A percentile compares a stretch with the other conserved stretches of the same genome.
Conservation (phyloP, 1,284 basidiomycete species). For the Wallemia hederae region DNA sequence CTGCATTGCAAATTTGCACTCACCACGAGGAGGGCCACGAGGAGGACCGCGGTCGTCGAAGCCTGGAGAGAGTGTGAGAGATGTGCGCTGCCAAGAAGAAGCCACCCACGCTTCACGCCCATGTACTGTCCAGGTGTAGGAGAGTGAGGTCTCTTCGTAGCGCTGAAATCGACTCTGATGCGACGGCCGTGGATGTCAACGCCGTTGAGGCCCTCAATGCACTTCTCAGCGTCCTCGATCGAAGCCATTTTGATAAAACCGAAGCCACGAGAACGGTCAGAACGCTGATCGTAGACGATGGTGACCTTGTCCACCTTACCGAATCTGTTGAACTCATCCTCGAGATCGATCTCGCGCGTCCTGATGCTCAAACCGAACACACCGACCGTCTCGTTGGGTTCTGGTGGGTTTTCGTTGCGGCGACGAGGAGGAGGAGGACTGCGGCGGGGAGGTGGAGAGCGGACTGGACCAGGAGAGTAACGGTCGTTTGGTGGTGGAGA, state of each 20-base stretch:
- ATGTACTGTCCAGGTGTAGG: slow-evolving; percentile 96
- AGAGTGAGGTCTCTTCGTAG: slow-evolving; percentile 70
- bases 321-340: slow-evolving; percentile 68
- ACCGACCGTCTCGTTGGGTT: slow-evolving; percentile 66
- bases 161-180: slow-evolving; percentile 88
- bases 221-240: slow-evolving; percentile 55
- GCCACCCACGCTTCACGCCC: slow-evolving; percentile 21
- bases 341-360: slow-evolving; percentile 71
- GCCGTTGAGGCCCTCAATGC: slow-evolving; percentile 75
- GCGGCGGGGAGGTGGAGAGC: slow-evolving; percentile 2
- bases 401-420: slow-evolving; percentile 21
- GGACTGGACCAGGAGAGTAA: slow-evolving; percentile 6
- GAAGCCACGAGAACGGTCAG: slow-evolving; percentile 84
- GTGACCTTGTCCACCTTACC: slow-evolving; percentile 83
- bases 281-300: slow-evolving; percentile 96
- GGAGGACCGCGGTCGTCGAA: not conserved
- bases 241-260: slow-evolving; percentile 84
- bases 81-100: not conserved
- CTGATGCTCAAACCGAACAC: slow-evolving; percentile 89
- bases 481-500: slow-evolving; percentile 3
- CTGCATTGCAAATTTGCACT: no score
- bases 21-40: not conserved
- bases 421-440: slow-evolving; percentile 2
- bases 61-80: not conserved
- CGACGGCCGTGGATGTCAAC: slow-evolving; percentile 76